These are phyloP conservation scores for Plasmodium ovale DNA, from an alignment of 169 alveolate species.

Conservation along the genomic window DNA sequence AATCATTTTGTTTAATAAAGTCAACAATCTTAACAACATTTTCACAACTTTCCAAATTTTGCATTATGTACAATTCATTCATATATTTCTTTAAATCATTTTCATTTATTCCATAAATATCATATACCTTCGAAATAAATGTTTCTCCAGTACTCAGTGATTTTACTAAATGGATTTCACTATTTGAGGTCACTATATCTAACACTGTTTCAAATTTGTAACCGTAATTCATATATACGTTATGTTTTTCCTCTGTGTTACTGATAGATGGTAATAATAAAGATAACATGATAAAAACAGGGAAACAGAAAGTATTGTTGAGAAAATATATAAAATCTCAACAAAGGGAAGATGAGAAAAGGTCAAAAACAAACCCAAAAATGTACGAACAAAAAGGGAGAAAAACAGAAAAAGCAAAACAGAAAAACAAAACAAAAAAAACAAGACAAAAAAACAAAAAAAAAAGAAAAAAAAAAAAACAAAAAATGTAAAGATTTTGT, in stretches of 20 bases:
- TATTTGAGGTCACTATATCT: conserved; percentile 55
- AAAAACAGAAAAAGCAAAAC: conserved; percentile 18
- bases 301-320: conserved; percentile 2
- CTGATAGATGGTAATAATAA: conserved; percentile 51
- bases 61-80: conserved; percentile 61
- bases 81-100: conserved; percentile 54
- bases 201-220: conserved; percentile 63
- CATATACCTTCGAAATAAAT: conserved; percentile 69
- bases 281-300: conserved; percentile 46
- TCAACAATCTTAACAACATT: conserved; percentile 57
- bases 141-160: conserved; percentile 35
- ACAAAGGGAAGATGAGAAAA: not conserved
- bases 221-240: conserved; percentile 44
- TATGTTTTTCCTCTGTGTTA: conserved; percentile 20
- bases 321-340: conserved; percentile 9
- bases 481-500: conserved; percentile 6
- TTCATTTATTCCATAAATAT: conserved; percentile 49
- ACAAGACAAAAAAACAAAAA: not conserved
- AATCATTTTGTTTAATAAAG: conserved; percentile 42
- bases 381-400: conserved; percentile 1
- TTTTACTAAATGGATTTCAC: conserved; percentile 64
- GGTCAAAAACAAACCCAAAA: conserved; percentile 18
- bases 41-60: conserved; percentile 61
- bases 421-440: conserved; percentile 1
- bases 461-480: not conserved